These are phyloP conservation scores for Apiospora rasikravindrae DNA, from an alignment of 2,329 filamentous ascomycete species.

Conservation along the genomic window DNA sequence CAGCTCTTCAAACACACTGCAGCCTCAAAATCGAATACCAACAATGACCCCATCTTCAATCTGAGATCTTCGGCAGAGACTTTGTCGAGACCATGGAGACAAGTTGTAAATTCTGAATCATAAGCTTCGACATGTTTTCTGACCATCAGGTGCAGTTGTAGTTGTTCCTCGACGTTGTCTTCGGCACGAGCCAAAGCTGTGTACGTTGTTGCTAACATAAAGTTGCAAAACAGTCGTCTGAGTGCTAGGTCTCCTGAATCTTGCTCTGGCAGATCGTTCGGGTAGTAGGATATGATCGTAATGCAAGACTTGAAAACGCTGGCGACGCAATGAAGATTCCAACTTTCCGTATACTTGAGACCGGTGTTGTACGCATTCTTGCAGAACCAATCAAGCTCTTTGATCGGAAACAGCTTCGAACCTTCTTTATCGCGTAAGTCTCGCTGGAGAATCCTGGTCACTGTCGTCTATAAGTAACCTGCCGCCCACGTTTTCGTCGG, in stretches of 20 bases:
- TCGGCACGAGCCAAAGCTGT: constrained; percentile 58
- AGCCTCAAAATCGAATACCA: constrained; percentile 82
- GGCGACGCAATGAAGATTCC: constrained; percentile 59
- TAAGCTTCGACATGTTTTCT: constrained; percentile 67
- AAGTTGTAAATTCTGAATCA: constrained; percentile 49
- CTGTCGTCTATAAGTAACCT: constrained; percentile 36
- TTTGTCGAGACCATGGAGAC: constrained; percentile 47
- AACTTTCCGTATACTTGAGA: constrained; percentile 61
- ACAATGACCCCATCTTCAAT: constrained; percentile 67
- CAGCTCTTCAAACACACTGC: constrained; percentile 69
- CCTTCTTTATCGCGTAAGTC: constrained; percentile 46
- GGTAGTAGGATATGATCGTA: constrained; percentile 56
- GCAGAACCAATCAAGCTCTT: constrained; percentile 84
- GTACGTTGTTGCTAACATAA: constrained; percentile 62
- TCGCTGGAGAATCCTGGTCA: constrained; percentile 47
- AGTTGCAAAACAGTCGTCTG: constrained; percentile 73
- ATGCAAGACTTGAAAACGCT: constrained; percentile 62
- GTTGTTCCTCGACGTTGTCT: constrained; percentile 54
- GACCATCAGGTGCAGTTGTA: constrained; percentile 66
- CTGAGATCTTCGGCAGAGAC: constrained; percentile 57
- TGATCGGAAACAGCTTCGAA: constrained; percentile 59
- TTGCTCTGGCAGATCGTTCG: constrained; percentile 48
- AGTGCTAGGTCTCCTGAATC: constrained; percentile 56
- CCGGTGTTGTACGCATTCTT: constrained; percentile 82
- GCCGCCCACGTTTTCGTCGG: background rate